Evolutionary conservation across 129 eudicot genomes (phyloP).

Genomic region (Erigeron canadensis): DNA sequence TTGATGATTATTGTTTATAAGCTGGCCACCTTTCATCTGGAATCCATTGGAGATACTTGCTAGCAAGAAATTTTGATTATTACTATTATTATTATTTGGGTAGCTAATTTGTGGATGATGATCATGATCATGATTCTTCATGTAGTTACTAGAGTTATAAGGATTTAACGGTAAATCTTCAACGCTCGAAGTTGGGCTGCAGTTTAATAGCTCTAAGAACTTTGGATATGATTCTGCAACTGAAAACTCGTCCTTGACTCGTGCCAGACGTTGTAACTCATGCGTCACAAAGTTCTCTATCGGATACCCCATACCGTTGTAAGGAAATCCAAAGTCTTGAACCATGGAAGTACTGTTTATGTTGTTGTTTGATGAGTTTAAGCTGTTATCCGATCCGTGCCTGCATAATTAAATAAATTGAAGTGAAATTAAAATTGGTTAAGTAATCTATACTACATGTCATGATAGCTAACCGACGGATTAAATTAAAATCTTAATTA

Average conservation of each 20-base stretch:
- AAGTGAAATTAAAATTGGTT: neutral
- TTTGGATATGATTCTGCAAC: constrained; percentile 39
- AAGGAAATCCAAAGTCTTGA: constrained; percentile 54
- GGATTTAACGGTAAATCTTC: constrained; percentile 31
- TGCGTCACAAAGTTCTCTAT: constrained; percentile 31
- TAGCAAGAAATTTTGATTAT: constrained; percentile 41
- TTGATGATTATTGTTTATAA: constrained; percentile 19
- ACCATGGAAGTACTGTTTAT: constrained; percentile 30
- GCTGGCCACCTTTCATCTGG: constrained; percentile 35
- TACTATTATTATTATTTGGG: constrained; percentile 19
- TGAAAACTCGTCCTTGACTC: constrained; percentile 51
- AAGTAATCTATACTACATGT: no score
- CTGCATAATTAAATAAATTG: neutral
- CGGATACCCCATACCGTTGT: constrained; percentile 27
- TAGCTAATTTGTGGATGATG: constrained; percentile 30
- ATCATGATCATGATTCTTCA: constrained; percentile 35
- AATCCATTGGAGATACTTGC: constrained; percentile 32
- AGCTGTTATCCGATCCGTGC: constrained; percentile 6
- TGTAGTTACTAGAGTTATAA: constrained; percentile 13
- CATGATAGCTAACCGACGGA: neutral
- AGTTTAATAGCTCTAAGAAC: constrained; percentile 45
- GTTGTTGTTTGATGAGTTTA: constrained; percentile 28
- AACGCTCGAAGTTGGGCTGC: constrained; percentile 45
- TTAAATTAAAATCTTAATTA: constrained; percentile 10
- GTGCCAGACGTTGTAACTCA: constrained; percentile 37